Evolutionary conservation across 768 basidiomycete species (phyloP).

Genomic region (Psilocybe subaeruginosa): DNA sequence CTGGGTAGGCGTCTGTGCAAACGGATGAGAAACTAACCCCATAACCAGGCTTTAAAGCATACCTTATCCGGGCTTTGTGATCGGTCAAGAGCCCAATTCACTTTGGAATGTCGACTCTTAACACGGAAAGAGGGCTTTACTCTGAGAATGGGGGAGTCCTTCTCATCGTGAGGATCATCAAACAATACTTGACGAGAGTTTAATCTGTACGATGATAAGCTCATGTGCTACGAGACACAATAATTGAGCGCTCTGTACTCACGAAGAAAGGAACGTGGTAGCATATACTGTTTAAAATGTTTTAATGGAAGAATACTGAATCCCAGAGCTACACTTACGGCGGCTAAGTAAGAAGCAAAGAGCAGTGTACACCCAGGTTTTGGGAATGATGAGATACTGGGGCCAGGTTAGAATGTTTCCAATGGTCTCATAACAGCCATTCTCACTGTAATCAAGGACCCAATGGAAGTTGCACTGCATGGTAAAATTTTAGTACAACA

Average conservation of each 20-base stretch:
- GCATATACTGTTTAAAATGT: conserved; percentile 28
- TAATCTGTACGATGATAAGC: conserved; percentile 17
- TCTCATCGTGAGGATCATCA: conserved; percentile 15
- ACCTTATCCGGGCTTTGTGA: conserved; percentile 1
- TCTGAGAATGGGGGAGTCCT: conserved; percentile 12
- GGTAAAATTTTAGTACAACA: not conserved
- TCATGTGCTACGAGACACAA: too few species aligned
- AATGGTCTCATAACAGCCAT: too few species aligned
- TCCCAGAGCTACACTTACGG: conserved; percentile 19
- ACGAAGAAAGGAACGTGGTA: conserved; percentile 37
- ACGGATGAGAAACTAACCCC: not conserved
- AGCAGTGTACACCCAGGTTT: conserved; percentile 35
- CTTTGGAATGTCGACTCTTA: not conserved
- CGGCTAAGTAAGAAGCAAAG: conserved; percentile 36
- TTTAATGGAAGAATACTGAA: not conserved
- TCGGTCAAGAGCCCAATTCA: conserved; percentile 8
- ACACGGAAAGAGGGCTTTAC: conserved; percentile 1
- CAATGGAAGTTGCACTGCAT: conserved; percentile 29
- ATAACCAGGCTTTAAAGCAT: not conserved
- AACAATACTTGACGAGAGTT: conserved; percentile 35
- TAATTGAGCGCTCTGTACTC: conserved; percentile 4
- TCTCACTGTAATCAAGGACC: conserved; percentile 31
- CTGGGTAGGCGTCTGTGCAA: conserved; percentile 23
- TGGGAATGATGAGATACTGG: conserved; percentile 32
- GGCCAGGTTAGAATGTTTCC: not conserved